These are phyloP conservation scores for Candida incommunis DNA, from an alignment of 805 yeast genomes.

Conservation along the genomic window DNA sequence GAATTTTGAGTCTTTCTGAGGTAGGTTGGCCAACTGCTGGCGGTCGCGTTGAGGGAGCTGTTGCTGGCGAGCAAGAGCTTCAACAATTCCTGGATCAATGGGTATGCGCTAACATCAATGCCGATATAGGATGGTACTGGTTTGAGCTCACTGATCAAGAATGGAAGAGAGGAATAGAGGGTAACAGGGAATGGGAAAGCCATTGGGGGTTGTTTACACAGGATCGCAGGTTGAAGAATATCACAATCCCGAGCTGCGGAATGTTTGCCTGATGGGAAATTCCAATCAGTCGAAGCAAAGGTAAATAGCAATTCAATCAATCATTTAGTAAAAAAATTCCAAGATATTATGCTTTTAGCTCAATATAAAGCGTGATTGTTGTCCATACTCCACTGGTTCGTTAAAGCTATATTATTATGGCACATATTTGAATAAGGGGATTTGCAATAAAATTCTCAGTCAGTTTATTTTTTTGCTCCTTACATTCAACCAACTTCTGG, in stretches of 20 bases:
- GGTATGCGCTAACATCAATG: slow-evolving; percentile 31
- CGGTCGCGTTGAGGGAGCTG: slow-evolving; percentile 31
- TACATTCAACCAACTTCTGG: background rate
- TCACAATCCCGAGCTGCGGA: background rate
- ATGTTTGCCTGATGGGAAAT: background rate
- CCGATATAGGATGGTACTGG: slow-evolving; percentile 37
- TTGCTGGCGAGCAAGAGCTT: slow-evolving; percentile 31
- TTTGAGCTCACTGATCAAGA: slow-evolving; percentile 66
- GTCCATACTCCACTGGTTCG: too few species aligned
- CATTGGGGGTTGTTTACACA: slow-evolving; percentile 54
- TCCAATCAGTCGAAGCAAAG: too few species aligned
- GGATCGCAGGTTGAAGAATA: slow-evolving; percentile 23
- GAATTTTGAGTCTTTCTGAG: slow-evolving; percentile 37
- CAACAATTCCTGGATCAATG: slow-evolving; percentile 37
- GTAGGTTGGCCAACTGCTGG: slow-evolving; percentile 66
- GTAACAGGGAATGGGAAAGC: slow-evolving; percentile 44
- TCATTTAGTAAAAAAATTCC: too few species aligned
- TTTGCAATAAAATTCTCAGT: background rate
- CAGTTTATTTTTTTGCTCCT: background rate
- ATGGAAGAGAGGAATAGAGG: slow-evolving; percentile 43
- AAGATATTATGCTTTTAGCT: too few species aligned
- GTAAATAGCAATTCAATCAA: too few species aligned
- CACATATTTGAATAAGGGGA: background rate
- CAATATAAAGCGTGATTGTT: too few species aligned
- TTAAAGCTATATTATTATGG: too few species aligned